Conservation (phyloP, 768 basidiomycete genomes). For the Pholiota conissans region DNA sequence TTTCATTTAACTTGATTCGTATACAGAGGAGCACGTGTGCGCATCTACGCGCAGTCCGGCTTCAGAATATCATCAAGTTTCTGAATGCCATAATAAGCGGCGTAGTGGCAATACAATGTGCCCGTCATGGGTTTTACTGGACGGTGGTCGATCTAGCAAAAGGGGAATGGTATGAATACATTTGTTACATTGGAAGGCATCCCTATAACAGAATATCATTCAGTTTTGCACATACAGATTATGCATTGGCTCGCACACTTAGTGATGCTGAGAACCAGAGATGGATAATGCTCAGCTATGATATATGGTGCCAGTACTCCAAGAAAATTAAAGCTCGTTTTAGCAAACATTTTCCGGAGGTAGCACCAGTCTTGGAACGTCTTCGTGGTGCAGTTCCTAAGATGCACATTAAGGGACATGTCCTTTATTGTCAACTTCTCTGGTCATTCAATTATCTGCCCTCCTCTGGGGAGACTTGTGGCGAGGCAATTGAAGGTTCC, state of each 20-base stretch:
- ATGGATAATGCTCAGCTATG: constrained; percentile 26
- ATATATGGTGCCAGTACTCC: constrained; percentile 29
- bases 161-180: constrained; percentile 25
- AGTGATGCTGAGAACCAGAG: constrained; percentile 10
- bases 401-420: constrained; percentile 28
- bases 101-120: constrained; percentile 28
- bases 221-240: constrained; percentile 25
- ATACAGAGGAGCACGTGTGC: constrained; percentile 18
- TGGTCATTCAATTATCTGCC: constrained; percentile 26
- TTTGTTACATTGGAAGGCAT: neutral
- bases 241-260: constrained; percentile 19
- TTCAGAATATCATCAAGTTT: constrained; percentile 29
- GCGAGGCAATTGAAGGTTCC: constrained; percentile 28
- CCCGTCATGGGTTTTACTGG: constrained; percentile 26
- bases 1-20: too few species aligned
- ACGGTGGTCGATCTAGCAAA: constrained; percentile 25
- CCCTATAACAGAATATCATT: too few species aligned
- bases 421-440: constrained; percentile 19
- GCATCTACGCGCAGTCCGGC: constrained; percentile 23
- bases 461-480: constrained; percentile 22
- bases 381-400: constrained; percentile 27
- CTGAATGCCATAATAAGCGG: constrained; percentile 26
- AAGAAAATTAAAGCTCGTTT: constrained; percentile 21
- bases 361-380: constrained; percentile 10
- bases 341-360: constrained; percentile 13